phyloP scores from a whole-genome alignment of 225 moss, liverwort and hornwort genomes.

The Pleurozium schreberi region DNA sequence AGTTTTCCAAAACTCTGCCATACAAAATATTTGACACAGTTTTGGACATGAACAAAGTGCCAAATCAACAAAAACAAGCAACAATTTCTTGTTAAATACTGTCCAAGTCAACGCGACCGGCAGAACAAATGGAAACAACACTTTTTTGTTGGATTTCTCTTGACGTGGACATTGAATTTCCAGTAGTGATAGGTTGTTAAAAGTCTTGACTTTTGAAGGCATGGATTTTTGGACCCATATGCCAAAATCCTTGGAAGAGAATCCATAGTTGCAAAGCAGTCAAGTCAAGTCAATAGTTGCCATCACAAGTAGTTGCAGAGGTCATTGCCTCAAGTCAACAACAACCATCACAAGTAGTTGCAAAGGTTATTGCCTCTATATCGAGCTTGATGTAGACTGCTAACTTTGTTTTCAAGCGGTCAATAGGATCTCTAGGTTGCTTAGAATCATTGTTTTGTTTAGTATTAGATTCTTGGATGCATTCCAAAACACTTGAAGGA shows the following conservation, averaged over 20 bases:
- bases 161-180: no score
- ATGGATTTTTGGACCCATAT: rapidly evolving
- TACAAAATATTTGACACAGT: no score
- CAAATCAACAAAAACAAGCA: no score
- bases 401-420: background rate
- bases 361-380: background rate
- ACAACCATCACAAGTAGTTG: background rate
- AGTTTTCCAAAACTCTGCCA: no score
- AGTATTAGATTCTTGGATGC: background rate
- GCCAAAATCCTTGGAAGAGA: background rate
- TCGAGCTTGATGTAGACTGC: background rate
- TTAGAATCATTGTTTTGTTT: rapidly evolving
- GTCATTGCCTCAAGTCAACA: rapidly evolving
- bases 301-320: background rate
- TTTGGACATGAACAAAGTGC: no score
- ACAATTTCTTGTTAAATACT: no score
- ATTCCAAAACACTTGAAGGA: background rate
- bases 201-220: background rate
- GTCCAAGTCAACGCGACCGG: no score
- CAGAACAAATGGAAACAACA: no score
- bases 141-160: no score
- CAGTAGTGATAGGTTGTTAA: no score
- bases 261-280: background rate
- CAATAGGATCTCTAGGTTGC: background rate
- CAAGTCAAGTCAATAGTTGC: no score